These are phyloP conservation scores for Rubus idaeus DNA, from an alignment of 306 rosid species.

Conservation along the genomic window DNA sequence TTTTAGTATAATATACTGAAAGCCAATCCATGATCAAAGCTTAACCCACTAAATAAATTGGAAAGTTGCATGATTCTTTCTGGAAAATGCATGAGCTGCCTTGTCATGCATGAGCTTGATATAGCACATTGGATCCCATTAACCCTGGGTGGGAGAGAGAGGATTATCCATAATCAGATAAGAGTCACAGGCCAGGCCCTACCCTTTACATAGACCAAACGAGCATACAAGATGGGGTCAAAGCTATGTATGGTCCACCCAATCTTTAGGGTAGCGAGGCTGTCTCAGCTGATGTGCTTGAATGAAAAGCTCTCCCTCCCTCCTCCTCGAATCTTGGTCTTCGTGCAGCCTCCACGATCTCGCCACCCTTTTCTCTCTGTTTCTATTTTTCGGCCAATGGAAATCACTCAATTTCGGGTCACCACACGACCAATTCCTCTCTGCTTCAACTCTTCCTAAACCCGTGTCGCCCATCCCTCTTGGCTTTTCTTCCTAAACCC, in stretches of 20 bases:
- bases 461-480: neutral
- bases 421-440: conserved; percentile 70
- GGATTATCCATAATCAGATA: neutral
- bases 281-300: conserved; percentile 30
- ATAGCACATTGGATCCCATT: neutral
- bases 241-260: conserved; percentile 26
- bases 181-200: neutral
- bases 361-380: conserved; percentile 19
- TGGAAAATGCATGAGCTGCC: neutral
- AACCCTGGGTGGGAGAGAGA: neutral
- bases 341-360: conserved; percentile 69
- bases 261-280: conserved; percentile 20
- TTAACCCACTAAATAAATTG: neutral
- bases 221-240: conserved; percentile 31
- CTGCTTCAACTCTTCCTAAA: conserved; percentile 28
- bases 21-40: neutral
- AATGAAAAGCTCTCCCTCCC: conserved; percentile 35
- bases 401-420: conserved; percentile 50
- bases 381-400: conserved; percentile 11
- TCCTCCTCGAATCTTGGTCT: conserved; percentile 50
- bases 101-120: no score
- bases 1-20: no score
- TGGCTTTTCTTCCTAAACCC: conserved; percentile 22
- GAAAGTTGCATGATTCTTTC: neutral
- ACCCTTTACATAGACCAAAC: neutral